Evolutionary conservation across 1,139 yeast species (phyloP), one percentile per base, ranked within the genome.

Genomic region (Hemisphaericaspora xylofermentans): DNA sequence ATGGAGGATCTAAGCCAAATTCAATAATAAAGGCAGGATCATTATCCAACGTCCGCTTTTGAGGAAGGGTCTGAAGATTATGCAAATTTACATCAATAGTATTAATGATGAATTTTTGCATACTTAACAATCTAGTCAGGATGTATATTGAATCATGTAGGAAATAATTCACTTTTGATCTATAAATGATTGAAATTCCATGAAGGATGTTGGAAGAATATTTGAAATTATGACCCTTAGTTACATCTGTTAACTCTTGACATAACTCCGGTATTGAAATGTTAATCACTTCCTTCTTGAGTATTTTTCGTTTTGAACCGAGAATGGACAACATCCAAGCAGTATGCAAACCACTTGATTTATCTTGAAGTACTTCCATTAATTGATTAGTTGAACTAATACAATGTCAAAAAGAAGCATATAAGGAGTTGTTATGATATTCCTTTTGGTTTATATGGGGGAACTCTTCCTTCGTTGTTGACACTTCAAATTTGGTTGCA

Each of bases 151-250:
- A 41, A 41, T 74, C 80, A 45, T 60, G 58, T 38, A 59, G 61
- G 42, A 78, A 65, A 48, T 68, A 74, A 4, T 69, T 69, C 0
- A 75, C 67, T 52, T 81, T 77, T 33, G 75, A 73, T 43, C 66
- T 73, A 55, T 77, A 80, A 25, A 78, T 68, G 31, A 82, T 53
- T 0, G 84, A 66, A 2, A 81, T 68, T 0, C 89, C 89, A 49
- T 76, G 73, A 45, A 83, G 57, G 18, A 83, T 57, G 42, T 64
- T 74, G 0, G 86, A 77, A 0, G 74, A 63, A 21, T 71, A 62
- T 27, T 83, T 57, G 21, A 81, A 64, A 2, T 38, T 40, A 19
- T 64, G 57, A 1, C 54, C 43, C 2, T 54, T 47, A 1, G 64
- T 56, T n/a, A 34, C 12, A 13, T 52, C 42, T 6, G 59, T 52